Evolutionary conservation across 2,329 filamentous ascomycete genomes (phyloP), one percentile per base, ranked within the genome.

Genomic region (Pyricularia sp.): DNA sequence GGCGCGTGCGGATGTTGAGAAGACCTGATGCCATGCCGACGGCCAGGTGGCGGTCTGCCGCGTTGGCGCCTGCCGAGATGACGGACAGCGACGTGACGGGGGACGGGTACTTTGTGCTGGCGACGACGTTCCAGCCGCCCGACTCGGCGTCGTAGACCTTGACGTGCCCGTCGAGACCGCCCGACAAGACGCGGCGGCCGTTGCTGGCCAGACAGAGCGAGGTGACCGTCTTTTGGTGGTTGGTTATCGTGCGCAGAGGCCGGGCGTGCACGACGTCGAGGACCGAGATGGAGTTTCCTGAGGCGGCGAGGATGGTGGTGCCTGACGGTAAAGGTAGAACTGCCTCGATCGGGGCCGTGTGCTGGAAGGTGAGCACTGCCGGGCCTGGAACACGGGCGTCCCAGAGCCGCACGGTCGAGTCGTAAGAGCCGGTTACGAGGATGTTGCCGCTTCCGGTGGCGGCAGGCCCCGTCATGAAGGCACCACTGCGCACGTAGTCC

Each of bases 211-310:
- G 79, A 63, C 88, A 88, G 65, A 99, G 82, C 8, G 89, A 88
- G 0, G 94, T 97, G 66, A 99, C 93, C 0, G 94, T 96, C 84
- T 97, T 99, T 74, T 99, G 94, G 76, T 99, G 94, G 74, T 96
- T 97, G 70, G 88, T 88, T 68, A 99, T 88, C 72, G 96, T 81
- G 70, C 92, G 88, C 66, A 96, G 80, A 4, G 93, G 92, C 72
- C 91, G 91, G 30, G 90, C 94, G 62, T 93, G 93, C 19, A 97
- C 89, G 60, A 99, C 84, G 74, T 99, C 94, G 67, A 99, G 82
- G 12, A 99, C 91, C 6, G 90, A 92, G 71, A 99, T 91, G 67
- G 90, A 85, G 72, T 90, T 96, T 66, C 90, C 93, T 22, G 92
- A 87, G 2, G 93, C 86, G 13, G 92, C 92, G 40, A 97, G 82